Conservation (phyloP, 2,329 filamentous ascomycete species). For the Helotiales sp. region DNA sequence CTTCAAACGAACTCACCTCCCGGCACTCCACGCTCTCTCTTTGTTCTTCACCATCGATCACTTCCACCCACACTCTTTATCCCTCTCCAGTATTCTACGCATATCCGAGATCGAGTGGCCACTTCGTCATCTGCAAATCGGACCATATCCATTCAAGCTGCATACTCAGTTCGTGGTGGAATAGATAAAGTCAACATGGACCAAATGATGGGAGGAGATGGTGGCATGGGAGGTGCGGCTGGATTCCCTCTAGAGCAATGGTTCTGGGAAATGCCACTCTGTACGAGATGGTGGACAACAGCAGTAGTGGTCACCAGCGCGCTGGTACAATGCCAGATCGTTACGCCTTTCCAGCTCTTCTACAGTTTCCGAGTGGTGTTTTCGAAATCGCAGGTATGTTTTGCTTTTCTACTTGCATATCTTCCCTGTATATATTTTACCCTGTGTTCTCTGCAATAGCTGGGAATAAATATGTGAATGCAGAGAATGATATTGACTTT, state of each 20-base stretch:
- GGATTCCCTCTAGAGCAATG: slow-evolving; percentile 88
- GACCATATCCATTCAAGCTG: not conserved
- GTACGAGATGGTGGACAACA: slow-evolving; percentile 96
- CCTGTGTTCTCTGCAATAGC: not conserved
- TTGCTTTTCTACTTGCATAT: not conserved
- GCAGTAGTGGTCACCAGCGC: slow-evolving; percentile 87
- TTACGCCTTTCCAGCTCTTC: slow-evolving; percentile 94
- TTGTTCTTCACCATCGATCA: not conserved
- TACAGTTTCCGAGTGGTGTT: slow-evolving; percentile 95
- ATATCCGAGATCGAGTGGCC: not conserved
- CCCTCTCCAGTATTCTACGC: not conserved
- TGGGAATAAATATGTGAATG: not conserved
- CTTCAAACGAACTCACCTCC: slow-evolving; percentile 11
- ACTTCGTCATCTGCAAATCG: not conserved
- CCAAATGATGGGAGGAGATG: slow-evolving; percentile 43
- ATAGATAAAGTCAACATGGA: slow-evolving; percentile 37
- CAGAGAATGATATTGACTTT: not conserved
- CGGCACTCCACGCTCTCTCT: not conserved
- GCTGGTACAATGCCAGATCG: slow-evolving; percentile 88
- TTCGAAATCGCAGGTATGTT: slow-evolving; percentile 81
- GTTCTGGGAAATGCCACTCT: slow-evolving; percentile 98
- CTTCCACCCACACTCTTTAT: not conserved
- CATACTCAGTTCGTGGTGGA: not conserved
- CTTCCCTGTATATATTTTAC: not conserved
- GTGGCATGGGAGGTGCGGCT: slow-evolving; percentile 55